Base-by-base conservation (phyloP, 768 basidiomycete species). In the Amanita muscaria region DNA sequence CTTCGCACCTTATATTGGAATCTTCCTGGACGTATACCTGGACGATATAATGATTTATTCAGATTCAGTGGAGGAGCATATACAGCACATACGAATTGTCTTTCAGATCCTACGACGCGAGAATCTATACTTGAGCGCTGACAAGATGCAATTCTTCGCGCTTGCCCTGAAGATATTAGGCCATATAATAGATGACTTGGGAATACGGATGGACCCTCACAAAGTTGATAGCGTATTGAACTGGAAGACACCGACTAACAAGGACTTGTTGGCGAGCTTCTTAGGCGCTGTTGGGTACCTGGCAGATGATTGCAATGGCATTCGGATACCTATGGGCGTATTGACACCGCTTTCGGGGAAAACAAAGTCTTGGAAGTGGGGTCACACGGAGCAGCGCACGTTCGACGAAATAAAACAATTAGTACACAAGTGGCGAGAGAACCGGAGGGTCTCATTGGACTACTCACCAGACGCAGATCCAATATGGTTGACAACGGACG, bases 11-110 rank as follows among this genome's bases (percentile, higher is more conserved):
- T 58, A 59, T 33, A 62, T 74, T 36, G 70, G 51, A 0, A 15
- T 33, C 5, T 49, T 31, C 12, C 11, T 52, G 38, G 47, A 51
- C 4, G 36, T 44, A 2, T 49, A 49, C 23, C 53, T 70, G 1
- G 66, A 72, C 45, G 62, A 70, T 36, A 65, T 70, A 10, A 46
- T 70, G 2, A 64, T 71, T 14, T 71, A 61, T 50, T 73, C 67
- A 0, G 39, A 69, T 9, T 50, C 58, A 0, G 22, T 64, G 0
- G 62, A 63, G 5, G 64, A 66, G 1, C 69, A 71, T 31, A 35
- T 58, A 0, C 7, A 52, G 7, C 57, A 69, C 44, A 52, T 67
- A 2, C 19, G 40, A 3, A 44, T 46, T 0, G 53, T 68, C 0
- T 42, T 72, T 4, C 38, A 57, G 0, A 53, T 63, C 0, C 45